Evolutionary conservation across 305 asterid species (phyloP), one percentile per base, ranked within the genome.

Genomic region (Fraxinus paxiana): DNA sequence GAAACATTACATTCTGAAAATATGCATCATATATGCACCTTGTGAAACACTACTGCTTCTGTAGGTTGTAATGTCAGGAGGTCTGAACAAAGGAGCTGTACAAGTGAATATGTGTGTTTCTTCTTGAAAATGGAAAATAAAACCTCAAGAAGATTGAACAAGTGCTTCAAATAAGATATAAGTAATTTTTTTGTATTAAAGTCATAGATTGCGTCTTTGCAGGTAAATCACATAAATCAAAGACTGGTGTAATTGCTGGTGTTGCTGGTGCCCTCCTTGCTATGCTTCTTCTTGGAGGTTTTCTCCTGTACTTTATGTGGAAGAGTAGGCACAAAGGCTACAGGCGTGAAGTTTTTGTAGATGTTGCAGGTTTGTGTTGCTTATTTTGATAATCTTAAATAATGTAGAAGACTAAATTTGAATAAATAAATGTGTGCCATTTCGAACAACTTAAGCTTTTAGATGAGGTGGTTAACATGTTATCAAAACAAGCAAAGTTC

Each of bases 281-380:
- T 22, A 78, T 92, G 80, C 86, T 93, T 75, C 65, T 93, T 77
- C 88, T 93, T 43, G 93, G 92, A 67, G 86, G 92, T 72, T 86
- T 88, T 38, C 74, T 92, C 76, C 70, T 92, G 72, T 80, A 92
- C 73, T 88, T 87, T 83, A 34, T 90, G 81, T 86, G 91, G 91
- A 90, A 84, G 87, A 82, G 90, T 31, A 85, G 85, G 80, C 91
- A 85, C 83, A 90, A 82, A 84, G 89, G 93, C 84, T 87, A 82
- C 84, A 87, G 69, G 78, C 90, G 87, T 33, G 99, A 95, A 86
- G 88, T 91, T 81, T 95, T 86, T 70, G 95, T 92, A 7, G 99
- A 93, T 77, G 99, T 95, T 88, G 88, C 93, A 92, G 99, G 99
- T 95, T 80, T 76, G 90, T 88, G 82, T 77, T 38, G 12, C 77